Evolutionary conservation across 257 asterid genomes (phyloP).

Genomic region (Fraxinus americana): DNA sequence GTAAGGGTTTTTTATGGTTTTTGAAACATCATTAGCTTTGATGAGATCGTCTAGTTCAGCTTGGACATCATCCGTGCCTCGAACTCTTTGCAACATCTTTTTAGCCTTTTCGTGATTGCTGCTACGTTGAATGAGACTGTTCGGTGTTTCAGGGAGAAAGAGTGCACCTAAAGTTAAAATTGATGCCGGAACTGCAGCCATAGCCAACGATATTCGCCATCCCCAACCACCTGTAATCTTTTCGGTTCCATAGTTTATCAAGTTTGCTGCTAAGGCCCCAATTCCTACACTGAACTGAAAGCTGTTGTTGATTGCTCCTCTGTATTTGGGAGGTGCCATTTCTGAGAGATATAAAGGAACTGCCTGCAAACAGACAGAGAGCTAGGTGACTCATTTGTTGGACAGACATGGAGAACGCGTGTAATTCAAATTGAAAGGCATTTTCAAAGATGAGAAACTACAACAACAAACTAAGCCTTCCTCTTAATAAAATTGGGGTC

Average conservation of each 20-base stretch:
- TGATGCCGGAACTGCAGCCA: conserved; percentile 77
- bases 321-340: conserved; percentile 83
- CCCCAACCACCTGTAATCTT: conserved; percentile 67
- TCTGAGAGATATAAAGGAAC: conserved; percentile 86
- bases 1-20: conserved; percentile 42
- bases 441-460: neutral
- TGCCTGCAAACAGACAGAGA: conserved; percentile 44
- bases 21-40: conserved; percentile 49
- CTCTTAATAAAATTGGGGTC: neutral
- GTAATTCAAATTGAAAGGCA: neutral
- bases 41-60: conserved; percentile 68
- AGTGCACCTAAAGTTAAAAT: conserved; percentile 60
- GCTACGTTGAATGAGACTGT: conserved; percentile 66
- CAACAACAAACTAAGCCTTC: neutral
- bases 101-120: conserved; percentile 42
- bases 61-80: conserved; percentile 65
- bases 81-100: conserved; percentile 46
- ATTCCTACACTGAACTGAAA: conserved; percentile 70
- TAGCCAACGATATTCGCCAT: conserved; percentile 74
- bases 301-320: conserved; percentile 81
- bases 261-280: conserved; percentile 61
- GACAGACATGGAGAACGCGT: neutral
- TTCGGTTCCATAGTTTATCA: conserved; percentile 73
- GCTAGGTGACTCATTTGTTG: neutral
- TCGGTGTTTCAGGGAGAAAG: conserved; percentile 85